phyloP scores from a whole-genome alignment of 805 yeast species.

The Debaryomyces tyrocola region DNA sequence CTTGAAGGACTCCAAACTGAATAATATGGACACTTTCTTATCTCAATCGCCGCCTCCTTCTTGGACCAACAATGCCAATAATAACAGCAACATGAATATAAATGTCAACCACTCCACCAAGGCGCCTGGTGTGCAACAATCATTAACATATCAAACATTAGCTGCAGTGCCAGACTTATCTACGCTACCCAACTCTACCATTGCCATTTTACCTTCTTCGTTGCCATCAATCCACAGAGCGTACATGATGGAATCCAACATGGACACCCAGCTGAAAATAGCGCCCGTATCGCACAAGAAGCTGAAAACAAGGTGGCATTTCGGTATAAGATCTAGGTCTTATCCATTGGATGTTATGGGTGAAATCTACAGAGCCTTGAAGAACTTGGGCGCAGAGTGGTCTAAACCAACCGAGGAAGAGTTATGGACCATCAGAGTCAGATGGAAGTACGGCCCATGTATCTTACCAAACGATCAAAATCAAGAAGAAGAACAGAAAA shows the following conservation, averaged over 20 bases:
- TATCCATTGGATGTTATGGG: constrained; percentile 99
- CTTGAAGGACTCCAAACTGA: constrained; percentile 52
- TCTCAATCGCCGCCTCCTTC: constrained; percentile 63
- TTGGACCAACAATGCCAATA: constrained; percentile 24
- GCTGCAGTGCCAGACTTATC: constrained; percentile 48
- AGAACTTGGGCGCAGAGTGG: constrained; percentile 96
- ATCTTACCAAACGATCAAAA: constrained; percentile 6
- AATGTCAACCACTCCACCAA: constrained; percentile 24
- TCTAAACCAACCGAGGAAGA: constrained; percentile 93
- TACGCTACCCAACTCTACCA: constrained; percentile 70
- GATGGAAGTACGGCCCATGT: constrained; percentile 76
- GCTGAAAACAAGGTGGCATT: constrained; percentile 96
- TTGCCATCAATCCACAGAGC: constrained; percentile 94
- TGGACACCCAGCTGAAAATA: constrained; percentile 26
- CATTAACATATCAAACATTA: constrained; percentile 47
- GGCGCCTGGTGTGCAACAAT: constrained; percentile 46
- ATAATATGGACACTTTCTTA: constrained; percentile 56
- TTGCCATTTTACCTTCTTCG: constrained; percentile 91
- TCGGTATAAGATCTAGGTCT: constrained; percentile 93
- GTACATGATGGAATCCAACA: constrained; percentile 65
- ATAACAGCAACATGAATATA: constrained; percentile 12
- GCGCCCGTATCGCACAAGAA: constrained; percentile 70
- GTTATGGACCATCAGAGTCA: constrained; percentile 90
- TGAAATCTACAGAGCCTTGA: constrained; percentile 91
- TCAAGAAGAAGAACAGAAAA: constrained; percentile 18